Evolutionary conservation across 2,329 filamentous ascomycete species (phyloP).

Genomic region (Peltaster fructicola): DNA sequence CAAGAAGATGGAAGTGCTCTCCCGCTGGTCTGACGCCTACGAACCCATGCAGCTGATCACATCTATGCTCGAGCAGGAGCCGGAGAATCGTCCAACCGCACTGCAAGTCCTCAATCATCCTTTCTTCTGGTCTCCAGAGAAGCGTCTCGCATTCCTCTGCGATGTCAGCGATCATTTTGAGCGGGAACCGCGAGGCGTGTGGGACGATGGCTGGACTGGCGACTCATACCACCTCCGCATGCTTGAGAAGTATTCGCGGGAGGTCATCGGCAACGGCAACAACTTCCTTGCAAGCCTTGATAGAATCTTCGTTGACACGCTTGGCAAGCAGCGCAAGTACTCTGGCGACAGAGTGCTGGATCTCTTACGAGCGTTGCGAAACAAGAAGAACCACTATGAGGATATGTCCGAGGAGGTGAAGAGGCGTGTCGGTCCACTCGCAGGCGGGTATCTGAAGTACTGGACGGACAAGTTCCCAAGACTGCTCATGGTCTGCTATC

Average conservation of each 20-base stretch:
- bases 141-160: constrained; percentile 80
- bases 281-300: constrained; percentile 69
- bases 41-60: constrained; percentile 77
- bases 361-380: constrained; percentile 70
- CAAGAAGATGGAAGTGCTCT: constrained; percentile 37
- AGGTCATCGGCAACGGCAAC: constrained; percentile 32
- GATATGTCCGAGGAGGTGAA: constrained; percentile 77
- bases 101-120: constrained; percentile 75
- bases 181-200: constrained; percentile 58
- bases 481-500: constrained; percentile 62
- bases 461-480: constrained; percentile 68
- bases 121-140: constrained; percentile 89
- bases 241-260: constrained; percentile 32
- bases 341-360: constrained; percentile 70
- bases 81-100: constrained; percentile 51
- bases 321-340: constrained; percentile 92
- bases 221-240: constrained; percentile 43
- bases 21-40: constrained; percentile 54
- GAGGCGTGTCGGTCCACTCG: constrained; percentile 51
- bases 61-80: constrained; percentile 56
- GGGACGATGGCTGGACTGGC: constrained; percentile 14
- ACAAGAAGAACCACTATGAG: constrained; percentile 96
- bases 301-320: constrained; percentile 66
- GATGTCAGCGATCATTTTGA: constrained; percentile 95
- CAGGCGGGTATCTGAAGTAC: constrained; percentile 60